phyloP scores from a whole-genome alignment of 306 rosid genomes.

The Malus sylvestris region DNA sequence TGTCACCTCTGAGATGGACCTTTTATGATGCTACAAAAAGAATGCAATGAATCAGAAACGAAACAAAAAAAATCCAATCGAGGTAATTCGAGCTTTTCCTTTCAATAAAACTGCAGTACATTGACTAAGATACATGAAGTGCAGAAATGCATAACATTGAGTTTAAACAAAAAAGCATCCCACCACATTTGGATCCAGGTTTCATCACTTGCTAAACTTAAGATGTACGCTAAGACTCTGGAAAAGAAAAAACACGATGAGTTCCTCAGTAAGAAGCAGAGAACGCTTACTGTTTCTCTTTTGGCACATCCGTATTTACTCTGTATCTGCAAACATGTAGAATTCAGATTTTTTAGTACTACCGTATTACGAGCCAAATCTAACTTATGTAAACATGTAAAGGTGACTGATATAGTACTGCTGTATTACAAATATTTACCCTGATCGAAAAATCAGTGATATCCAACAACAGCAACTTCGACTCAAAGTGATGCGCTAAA shows the following conservation, averaged over 20 bases:
- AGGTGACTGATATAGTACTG: neutral
- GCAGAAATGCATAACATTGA: neutral
- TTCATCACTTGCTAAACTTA: neutral
- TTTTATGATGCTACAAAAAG: slow-evolving; percentile 45
- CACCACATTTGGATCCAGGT: neutral
- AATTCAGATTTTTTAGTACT: slow-evolving; percentile 13
- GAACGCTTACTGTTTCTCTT: slow-evolving; percentile 57
- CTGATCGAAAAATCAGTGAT: slow-evolving; percentile 62
- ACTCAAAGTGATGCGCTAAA: slow-evolving; percentile 64
- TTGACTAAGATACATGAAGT: neutral
- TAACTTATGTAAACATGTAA: neutral
- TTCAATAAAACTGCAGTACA: neutral
- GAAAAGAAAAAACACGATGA: neutral
- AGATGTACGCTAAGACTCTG: neutral
- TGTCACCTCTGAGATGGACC: slow-evolving; percentile 70
- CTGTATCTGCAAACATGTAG: slow-evolving; percentile 60
- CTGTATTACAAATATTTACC: slow-evolving; percentile 31
- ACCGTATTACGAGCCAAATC: slow-evolving; percentile 2
- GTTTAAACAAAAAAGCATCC: neutral
- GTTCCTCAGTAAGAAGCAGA: neutral
- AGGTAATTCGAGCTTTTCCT: neutral
- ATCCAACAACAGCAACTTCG: slow-evolving; percentile 77
- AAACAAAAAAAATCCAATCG: slow-evolving; percentile 4
- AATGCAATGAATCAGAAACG: slow-evolving; percentile 17
- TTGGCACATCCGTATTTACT: slow-evolving; percentile 67